Evolutionary conservation across 2,329 filamentous ascomycete species (phyloP).

Genomic region (Raffaelea arxii): DNA sequence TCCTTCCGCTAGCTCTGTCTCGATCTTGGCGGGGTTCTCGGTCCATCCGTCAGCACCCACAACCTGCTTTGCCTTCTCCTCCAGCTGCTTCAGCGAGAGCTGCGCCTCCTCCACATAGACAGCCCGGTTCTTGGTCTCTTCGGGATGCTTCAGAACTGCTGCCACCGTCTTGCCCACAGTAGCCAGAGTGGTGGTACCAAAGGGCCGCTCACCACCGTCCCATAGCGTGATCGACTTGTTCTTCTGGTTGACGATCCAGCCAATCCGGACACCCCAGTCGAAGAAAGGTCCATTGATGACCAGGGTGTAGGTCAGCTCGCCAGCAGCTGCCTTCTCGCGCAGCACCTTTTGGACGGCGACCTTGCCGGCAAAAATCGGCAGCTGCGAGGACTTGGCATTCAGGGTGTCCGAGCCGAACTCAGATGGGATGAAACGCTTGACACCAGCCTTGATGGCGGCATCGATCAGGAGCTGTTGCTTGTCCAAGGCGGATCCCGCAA

Average conservation of each 20-base stretch:
- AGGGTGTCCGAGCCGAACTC: conserved; percentile 36
- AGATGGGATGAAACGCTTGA: conserved; percentile 44
- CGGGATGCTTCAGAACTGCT: conserved; percentile 17
- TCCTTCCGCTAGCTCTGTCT: not conserved
- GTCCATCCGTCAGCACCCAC: conserved; percentile 1
- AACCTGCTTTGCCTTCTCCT: conserved; percentile 20
- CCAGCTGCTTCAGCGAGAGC: conserved; percentile 20
- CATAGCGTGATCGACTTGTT: conserved; percentile 17
- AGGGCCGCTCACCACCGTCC: conserved; percentile 23
- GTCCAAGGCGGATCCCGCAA: conserved; percentile 3
- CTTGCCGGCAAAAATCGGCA: conserved; percentile 17
- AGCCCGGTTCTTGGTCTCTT: conserved; percentile 22
- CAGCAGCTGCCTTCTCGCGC: conserved; percentile 14
- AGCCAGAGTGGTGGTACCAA: conserved; percentile 24
- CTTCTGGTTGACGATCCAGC: conserved; percentile 5
- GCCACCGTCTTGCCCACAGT: conserved; percentile 22
- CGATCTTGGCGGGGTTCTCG: not conserved
- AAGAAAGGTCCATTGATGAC: conserved; percentile 4
- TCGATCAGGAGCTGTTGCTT: conserved; percentile 42
- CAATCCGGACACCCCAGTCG: conserved; percentile 3
- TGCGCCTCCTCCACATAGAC: conserved; percentile 24
- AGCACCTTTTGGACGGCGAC: conserved; percentile 19
- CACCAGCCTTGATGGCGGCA: conserved; percentile 43
- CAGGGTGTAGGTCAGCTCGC: conserved; percentile 5
- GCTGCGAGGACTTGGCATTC: conserved; percentile 16